phyloP scores from a whole-genome alignment of 768 basidiomycete genomes.

The Trametes meyenii region DNA sequence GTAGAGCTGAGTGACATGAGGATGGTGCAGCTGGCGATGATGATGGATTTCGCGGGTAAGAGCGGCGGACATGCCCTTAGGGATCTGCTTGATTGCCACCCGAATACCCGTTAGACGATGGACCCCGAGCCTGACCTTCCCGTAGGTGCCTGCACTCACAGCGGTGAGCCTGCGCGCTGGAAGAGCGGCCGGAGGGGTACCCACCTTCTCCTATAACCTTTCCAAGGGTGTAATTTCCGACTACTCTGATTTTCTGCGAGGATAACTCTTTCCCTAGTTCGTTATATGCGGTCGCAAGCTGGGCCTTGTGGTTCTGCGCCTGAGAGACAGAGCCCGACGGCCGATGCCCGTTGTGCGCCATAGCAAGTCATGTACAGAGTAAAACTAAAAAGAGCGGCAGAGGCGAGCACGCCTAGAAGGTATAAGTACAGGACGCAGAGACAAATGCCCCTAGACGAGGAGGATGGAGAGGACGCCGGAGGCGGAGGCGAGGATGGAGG shows the following conservation, averaged over 20 bases:
- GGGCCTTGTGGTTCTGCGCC: conserved; percentile 71
- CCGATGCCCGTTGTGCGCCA: conserved; percentile 32
- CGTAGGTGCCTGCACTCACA: conserved; percentile 71
- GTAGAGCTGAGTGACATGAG: conserved; percentile 93
- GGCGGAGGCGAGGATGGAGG: no score
- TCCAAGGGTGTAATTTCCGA: conserved; percentile 94
- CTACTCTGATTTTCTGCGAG: conserved; percentile 86
- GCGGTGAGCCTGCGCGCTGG: neutral
- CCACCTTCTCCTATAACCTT: conserved; percentile 94
- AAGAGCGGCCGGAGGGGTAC: conserved; percentile 25
- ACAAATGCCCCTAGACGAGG: conserved; percentile 5
- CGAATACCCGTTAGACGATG: conserved; percentile 90
- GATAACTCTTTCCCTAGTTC: conserved; percentile 95
- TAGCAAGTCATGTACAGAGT: conserved; percentile 32
- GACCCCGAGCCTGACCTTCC: conserved; percentile 92
- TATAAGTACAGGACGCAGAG: conserved; percentile 16
- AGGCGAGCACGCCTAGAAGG: conserved; percentile 1
- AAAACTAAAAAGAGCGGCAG: conserved; percentile 29
- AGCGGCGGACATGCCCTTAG: conserved; percentile 87
- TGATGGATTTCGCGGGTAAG: conserved; percentile 98
- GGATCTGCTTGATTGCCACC: conserved; percentile 98
- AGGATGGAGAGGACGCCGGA: neutral
- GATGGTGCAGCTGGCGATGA: conserved; percentile 95
- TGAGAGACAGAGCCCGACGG: conserved; percentile 36
- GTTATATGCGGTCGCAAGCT: conserved; percentile 95